These are phyloP conservation scores for Mucor indicus DNA, from an alignment of 371 early-diverging fungal species.

Conservation along the genomic window DNA sequence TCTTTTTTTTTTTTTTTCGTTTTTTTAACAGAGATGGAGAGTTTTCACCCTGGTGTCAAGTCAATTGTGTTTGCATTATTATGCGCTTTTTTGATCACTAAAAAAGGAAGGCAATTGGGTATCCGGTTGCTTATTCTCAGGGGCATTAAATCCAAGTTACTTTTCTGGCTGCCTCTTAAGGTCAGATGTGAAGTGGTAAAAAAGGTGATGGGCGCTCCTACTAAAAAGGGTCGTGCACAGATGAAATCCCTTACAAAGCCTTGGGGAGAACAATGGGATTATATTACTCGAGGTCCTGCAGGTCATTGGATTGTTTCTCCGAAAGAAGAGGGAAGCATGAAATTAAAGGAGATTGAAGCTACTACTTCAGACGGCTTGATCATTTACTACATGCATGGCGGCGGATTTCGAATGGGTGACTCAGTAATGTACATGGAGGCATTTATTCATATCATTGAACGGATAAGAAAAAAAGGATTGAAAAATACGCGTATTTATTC, in stretches of 20 bases:
- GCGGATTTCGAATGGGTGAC: constrained; percentile 29
- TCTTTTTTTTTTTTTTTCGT: too few species aligned
- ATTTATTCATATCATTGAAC: constrained; percentile 23
- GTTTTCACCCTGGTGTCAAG: constrained; percentile 9
- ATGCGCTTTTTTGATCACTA: constrained; percentile 4
- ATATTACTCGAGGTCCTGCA: not conserved
- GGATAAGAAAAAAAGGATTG: constrained; percentile 11
- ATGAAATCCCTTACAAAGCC: not conserved
- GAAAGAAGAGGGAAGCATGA: not conserved
- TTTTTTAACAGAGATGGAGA: too few species aligned
- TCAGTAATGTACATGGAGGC: constrained; percentile 30
- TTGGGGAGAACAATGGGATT: constrained; percentile 9
- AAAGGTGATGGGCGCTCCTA: not conserved
- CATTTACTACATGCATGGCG: constrained; percentile 38
- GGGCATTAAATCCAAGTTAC: not conserved
- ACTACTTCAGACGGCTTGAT: constrained; percentile 20
- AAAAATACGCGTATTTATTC: constrained; percentile 27
- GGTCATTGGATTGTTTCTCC: constrained; percentile 24
- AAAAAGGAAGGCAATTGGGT: constrained; percentile 7
- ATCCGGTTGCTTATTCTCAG: not conserved
- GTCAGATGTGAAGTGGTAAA: constrained; percentile 10
- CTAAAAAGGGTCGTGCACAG: not conserved
- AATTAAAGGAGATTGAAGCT: constrained; percentile 9
- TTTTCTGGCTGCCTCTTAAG: constrained; percentile 4
- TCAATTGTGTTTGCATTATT: constrained; percentile 1